A percentile compares a stretch with the other conserved stretches of the same genome.
phyloP scores from a whole-genome alignment of 2,329 filamentous ascomycete species.

The Lachnellula cervina region DNA sequence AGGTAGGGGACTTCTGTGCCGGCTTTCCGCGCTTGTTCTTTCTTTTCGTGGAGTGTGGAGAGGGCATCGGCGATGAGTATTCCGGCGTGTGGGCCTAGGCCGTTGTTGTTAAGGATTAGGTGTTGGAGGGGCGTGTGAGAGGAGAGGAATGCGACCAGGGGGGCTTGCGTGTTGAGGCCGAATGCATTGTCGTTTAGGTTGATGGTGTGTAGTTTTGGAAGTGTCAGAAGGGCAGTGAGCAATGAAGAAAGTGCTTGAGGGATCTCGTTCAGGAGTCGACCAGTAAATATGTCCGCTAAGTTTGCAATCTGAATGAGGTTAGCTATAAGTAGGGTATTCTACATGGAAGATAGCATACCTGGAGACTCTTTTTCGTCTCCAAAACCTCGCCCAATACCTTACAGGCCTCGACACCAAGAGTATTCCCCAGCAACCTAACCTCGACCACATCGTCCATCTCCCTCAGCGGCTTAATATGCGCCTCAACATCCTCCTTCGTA shows the following conservation, averaged over 20 bases:
- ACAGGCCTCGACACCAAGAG: slow-evolving; percentile 82
- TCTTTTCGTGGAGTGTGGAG: slow-evolving; percentile 74
- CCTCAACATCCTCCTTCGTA: slow-evolving; percentile 78
- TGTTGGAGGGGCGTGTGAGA: slow-evolving; percentile 87
- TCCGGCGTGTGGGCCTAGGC: slow-evolving; percentile 85
- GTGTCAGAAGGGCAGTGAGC: slow-evolving; percentile 78
- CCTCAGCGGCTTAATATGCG: slow-evolving; percentile 72
- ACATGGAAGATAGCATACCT: slow-evolving; percentile 43
- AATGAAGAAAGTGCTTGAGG: slow-evolving; percentile 82
- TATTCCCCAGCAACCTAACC: slow-evolving; percentile 84
- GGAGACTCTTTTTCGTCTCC: slow-evolving; percentile 75
- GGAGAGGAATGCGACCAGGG: slow-evolving; percentile 85
- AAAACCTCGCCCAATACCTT: slow-evolving; percentile 80
- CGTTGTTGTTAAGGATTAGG: slow-evolving; percentile 97
- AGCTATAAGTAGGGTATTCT: slow-evolving; percentile 5
- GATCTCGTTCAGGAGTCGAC: slow-evolving; percentile 87
- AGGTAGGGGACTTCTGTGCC: slow-evolving; percentile 73
- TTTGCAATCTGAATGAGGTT: slow-evolving; percentile 60
- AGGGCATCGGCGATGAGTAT: slow-evolving; percentile 86
- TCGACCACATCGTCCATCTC: slow-evolving; percentile 74
- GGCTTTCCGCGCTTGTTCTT: slow-evolving; percentile 68
- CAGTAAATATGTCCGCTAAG: slow-evolving; percentile 96
- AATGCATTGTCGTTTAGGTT: slow-evolving; percentile 98
- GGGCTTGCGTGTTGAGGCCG: slow-evolving; percentile 88
- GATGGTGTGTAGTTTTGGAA: slow-evolving; percentile 81